A percentile compares a stretch with the other conserved stretches of the same genome.
phyloP scores from a whole-genome alignment of 2,329 filamentous ascomycete species.

The Aschersonia sp. region DNA sequence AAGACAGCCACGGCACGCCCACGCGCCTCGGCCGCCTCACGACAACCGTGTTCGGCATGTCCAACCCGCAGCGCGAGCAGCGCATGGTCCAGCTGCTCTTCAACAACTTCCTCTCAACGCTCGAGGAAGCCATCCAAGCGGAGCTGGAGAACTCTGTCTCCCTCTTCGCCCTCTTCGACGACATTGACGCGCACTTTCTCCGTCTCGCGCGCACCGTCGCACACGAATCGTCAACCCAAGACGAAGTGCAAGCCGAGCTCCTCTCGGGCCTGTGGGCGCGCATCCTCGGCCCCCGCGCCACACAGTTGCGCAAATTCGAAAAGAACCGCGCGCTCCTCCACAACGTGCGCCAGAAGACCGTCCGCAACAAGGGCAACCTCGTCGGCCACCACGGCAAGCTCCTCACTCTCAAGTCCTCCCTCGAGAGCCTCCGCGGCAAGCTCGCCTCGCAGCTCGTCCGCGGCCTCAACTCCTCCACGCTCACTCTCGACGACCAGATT shows the following conservation, averaged over 20 bases:
- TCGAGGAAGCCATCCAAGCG: conserved; percentile 78
- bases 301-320: conserved; percentile 75
- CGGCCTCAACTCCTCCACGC: conserved; percentile 49
- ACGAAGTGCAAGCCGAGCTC: conserved; percentile 66
- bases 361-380: conserved; percentile 75
- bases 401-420: conserved; percentile 68
- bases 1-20: conserved; percentile 37
- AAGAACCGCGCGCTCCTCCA: conserved; percentile 71
- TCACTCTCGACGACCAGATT: conserved; percentile 77
- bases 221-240: conserved; percentile 69
- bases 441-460: conserved; percentile 74
- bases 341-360: conserved; percentile 67
- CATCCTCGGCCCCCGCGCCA: conserved; percentile 63
- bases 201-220: conserved; percentile 77
- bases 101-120: conserved; percentile 69
- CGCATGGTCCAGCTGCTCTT: conserved; percentile 71
- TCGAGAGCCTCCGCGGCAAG: conserved; percentile 73
- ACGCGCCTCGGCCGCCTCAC: conserved; percentile 57
- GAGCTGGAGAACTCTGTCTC: conserved; percentile 70
- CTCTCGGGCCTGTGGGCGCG: conserved; percentile 77
- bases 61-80: conserved; percentile 66
- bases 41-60: conserved; percentile 64
- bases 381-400: conserved; percentile 78
- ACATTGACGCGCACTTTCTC: conserved; percentile 79
- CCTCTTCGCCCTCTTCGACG: conserved; percentile 81